A percentile compares a stretch with the other conserved stretches of the same genome.
phyloP scores from a whole-genome alignment of 805 yeast genomes.

The Nakazawaea ambrosiae region DNA sequence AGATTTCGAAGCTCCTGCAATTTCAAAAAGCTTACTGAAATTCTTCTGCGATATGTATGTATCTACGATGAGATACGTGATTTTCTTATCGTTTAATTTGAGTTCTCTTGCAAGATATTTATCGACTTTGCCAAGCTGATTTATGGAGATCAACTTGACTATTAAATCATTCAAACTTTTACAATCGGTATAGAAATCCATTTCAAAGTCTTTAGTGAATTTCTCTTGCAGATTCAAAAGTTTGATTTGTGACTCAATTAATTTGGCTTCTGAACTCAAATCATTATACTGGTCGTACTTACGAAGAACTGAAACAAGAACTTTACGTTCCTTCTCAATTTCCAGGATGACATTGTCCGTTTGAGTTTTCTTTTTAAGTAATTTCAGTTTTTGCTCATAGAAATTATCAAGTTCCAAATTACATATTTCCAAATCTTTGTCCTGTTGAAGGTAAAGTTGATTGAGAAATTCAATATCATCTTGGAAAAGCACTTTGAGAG shows the following conservation, averaged over 20 bases:
- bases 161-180: slow-evolving; percentile 45
- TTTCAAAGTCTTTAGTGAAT: slow-evolving; percentile 33
- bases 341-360: slow-evolving; percentile 16
- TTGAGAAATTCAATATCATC: slow-evolving; percentile 31
- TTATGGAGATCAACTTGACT: slow-evolving; percentile 32
- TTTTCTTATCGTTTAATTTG: slow-evolving; percentile 49
- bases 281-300: slow-evolving; percentile 25
- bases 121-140: slow-evolving; percentile 44
- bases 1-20: slow-evolving; percentile 46
- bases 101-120: slow-evolving; percentile 41
- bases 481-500: slow-evolving; percentile 27
- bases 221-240: slow-evolving; percentile 37
- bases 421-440: slow-evolving; percentile 41
- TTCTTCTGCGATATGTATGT: slow-evolving; percentile 38
- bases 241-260: slow-evolving; percentile 36
- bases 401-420: slow-evolving; percentile 27
- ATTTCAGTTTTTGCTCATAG: background rate
- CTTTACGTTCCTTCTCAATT: slow-evolving; percentile 16
- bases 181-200: slow-evolving; percentile 27
- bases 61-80: slow-evolving; percentile 46
- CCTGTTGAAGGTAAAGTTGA: slow-evolving; percentile 62
- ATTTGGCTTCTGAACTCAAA: slow-evolving; percentile 26
- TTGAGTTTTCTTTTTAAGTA: background rate
- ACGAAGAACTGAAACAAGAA: slow-evolving; percentile 22
- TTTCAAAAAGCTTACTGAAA: slow-evolving; percentile 49